These are phyloP conservation scores for Trichoderma polysporum DNA, from an alignment of 2,329 filamentous ascomycete genomes.

Conservation along the genomic window DNA sequence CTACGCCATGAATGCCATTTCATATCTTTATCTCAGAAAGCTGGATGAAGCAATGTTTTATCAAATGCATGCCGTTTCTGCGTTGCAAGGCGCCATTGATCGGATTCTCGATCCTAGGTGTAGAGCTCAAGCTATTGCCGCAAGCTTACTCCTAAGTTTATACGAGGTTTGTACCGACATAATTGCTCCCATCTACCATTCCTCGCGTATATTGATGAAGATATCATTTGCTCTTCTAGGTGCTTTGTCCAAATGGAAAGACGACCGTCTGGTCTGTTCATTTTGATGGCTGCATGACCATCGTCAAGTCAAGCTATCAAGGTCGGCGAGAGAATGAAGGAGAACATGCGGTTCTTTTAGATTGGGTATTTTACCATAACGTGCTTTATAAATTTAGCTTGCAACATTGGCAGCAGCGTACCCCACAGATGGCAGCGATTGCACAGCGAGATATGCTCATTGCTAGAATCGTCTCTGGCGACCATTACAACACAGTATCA, in stretches of 20 bases:
- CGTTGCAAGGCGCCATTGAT: constrained; percentile 6
- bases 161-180: constrained; percentile 12
- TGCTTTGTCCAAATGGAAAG: constrained; percentile 12
- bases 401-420: constrained; percentile 19
- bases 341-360: constrained; percentile 7
- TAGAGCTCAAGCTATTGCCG: constrained; percentile 19
- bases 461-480: not conserved
- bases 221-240: not conserved
- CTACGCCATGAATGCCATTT: constrained; percentile 19
- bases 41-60: constrained; percentile 1
- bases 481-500: not conserved
- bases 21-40: constrained; percentile 10
- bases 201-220: not conserved
- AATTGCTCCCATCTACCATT: no score
- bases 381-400: constrained; percentile 20
- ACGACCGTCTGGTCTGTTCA: constrained; percentile 16
- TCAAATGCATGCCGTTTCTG: constrained; percentile 14
- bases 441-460: constrained; percentile 14
- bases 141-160: constrained; percentile 18
- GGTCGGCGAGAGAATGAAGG: not conserved
- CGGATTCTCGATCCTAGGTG: not conserved
- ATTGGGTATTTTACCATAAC: constrained; percentile 22
- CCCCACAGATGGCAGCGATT: constrained; percentile 6
- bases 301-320: constrained; percentile 16
- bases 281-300: constrained; percentile 17